Conservation (phyloP, 805 yeast species). For the Zygosaccharomyces rouxii region DNA sequence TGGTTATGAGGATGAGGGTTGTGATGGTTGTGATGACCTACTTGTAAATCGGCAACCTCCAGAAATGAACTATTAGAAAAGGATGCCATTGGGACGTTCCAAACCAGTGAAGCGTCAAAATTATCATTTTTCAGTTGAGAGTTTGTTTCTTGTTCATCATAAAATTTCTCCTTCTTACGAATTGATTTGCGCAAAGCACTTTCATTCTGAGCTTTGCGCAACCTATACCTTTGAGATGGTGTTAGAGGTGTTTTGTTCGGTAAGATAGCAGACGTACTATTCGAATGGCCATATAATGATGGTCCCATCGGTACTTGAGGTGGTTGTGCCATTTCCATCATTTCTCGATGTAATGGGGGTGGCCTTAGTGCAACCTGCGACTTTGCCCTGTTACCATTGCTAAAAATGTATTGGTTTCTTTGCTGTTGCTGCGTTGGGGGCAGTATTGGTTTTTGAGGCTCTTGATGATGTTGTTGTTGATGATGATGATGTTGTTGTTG, state of each 20-base stretch:
- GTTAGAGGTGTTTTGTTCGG: constrained; percentile 30
- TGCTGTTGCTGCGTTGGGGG: constrained; percentile 3
- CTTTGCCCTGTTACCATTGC: constrained; percentile 12
- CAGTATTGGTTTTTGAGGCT: not conserved
- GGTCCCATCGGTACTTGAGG: constrained; percentile 12
- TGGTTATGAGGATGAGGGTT: not conserved
- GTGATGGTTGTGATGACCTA: not conserved
- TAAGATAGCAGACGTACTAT: constrained; percentile 19
- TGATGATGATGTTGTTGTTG: not conserved
- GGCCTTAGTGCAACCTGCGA: constrained; percentile 12
- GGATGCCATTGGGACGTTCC: constrained; percentile 51
- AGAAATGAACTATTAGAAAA: constrained; percentile 31
- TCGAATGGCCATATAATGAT: constrained; percentile 14
- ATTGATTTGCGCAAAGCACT: constrained; percentile 33
- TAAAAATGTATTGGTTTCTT: constrained; percentile 12
- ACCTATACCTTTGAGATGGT: constrained; percentile 41
- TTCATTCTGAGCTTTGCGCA: constrained; percentile 38
- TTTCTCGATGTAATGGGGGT: not conserved
- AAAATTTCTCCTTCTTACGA: constrained; percentile 37
- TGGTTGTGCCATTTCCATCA: constrained; percentile 16
- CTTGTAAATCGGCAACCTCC: constrained; percentile 4
- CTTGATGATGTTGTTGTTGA: not conserved
- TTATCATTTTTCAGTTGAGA: constrained; percentile 30
- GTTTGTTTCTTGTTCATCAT: constrained; percentile 34
- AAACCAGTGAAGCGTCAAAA: constrained; percentile 41